A percentile compares a stretch with the other conserved stretches of the same genome.
These are phyloP conservation scores for Colletotrichum viniferum DNA, from an alignment of 2,329 filamentous ascomycete species.

Conservation along the genomic window DNA sequence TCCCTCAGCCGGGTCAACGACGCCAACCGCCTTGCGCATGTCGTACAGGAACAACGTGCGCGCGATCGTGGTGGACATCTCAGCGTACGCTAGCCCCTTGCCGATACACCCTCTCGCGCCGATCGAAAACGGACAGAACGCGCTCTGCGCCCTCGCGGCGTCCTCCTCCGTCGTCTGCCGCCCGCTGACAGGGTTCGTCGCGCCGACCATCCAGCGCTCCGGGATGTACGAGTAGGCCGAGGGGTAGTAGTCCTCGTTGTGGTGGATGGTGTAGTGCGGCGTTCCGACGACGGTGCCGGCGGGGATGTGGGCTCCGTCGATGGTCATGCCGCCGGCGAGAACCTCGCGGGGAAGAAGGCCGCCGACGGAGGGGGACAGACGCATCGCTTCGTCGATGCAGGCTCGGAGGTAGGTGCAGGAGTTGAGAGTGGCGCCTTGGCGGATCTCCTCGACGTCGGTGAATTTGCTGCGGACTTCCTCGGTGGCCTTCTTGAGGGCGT, in stretches of 20 bases:
- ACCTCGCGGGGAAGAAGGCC: constrained; percentile 66
- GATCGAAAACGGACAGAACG: constrained; percentile 77
- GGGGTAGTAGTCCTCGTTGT: constrained; percentile 67
- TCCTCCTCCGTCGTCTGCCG: constrained; percentile 52
- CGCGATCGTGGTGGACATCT: constrained; percentile 68
- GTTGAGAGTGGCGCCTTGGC: constrained; percentile 52
- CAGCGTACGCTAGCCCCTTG: constrained; percentile 70
- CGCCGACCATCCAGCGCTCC: constrained; percentile 67
- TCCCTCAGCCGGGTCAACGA: constrained; percentile 59
- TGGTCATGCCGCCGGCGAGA: constrained; percentile 54
- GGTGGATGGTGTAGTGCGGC: constrained; percentile 72
- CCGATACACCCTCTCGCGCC: constrained; percentile 76
- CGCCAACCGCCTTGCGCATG: constrained; percentile 53
- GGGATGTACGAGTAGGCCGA: constrained; percentile 63
- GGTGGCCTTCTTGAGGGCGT: constrained; percentile 49
- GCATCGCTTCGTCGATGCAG: constrained; percentile 70
- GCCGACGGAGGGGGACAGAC: constrained; percentile 64
- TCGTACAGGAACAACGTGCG: constrained; percentile 67
- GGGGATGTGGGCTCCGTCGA: constrained; percentile 60
- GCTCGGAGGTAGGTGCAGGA: constrained; percentile 64
- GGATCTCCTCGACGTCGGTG: constrained; percentile 56
- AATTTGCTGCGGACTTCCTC: constrained; percentile 60
- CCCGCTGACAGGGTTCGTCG: constrained; percentile 38
- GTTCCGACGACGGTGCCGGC: constrained; percentile 67
- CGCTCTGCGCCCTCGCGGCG: constrained; percentile 61